Conservation (phyloP, 1,139 yeast species). For the Geotrichum candidum region DNA sequence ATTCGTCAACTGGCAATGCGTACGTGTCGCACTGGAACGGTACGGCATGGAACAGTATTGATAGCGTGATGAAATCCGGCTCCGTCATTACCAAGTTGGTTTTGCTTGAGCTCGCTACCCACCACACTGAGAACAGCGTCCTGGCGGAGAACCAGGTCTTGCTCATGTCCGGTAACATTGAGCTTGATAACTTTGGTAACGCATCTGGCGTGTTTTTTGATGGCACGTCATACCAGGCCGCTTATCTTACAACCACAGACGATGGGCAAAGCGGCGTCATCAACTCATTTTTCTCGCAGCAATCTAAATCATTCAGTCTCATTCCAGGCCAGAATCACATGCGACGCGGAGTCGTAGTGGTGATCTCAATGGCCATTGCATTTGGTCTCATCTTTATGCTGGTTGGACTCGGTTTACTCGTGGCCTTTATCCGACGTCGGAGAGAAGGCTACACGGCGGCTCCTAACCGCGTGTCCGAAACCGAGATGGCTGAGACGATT, state of each 20-base stretch:
- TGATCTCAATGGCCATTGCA: constrained; percentile 83
- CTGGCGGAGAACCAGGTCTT: constrained; percentile 46
- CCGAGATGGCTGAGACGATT: constrained; percentile 60
- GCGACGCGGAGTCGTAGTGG: constrained; percentile 69
- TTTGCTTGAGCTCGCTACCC: constrained; percentile 30
- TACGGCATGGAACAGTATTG: constrained; percentile 32
- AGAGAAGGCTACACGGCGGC: constrained; percentile 39
- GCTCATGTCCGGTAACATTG: constrained; percentile 57
- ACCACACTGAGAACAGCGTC: constrained; percentile 34
- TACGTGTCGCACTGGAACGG: constrained; percentile 23
- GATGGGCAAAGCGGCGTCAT: constrained; percentile 23
- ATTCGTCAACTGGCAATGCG: constrained; percentile 32
- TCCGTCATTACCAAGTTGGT: constrained; percentile 33
- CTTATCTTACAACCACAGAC: constrained; percentile 39
- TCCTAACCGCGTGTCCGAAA: constrained; percentile 54
- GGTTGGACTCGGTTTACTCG: constrained; percentile 57
- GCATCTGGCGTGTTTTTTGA: constrained; percentile 65
- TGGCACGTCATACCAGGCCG: constrained; percentile 69
- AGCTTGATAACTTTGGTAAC: constrained; percentile 48
- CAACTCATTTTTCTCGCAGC: constrained; percentile 26
- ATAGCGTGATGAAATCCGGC: constrained; percentile 35
- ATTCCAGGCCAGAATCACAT: constrained; percentile 24
- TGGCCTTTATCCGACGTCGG: constrained; percentile 44
- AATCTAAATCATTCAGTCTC: constrained; percentile 22
- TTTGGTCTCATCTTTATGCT: constrained; percentile 68